phyloP scores from a whole-genome alignment of 257 asterid genomes.

The Thymus quinquecostatus region DNA sequence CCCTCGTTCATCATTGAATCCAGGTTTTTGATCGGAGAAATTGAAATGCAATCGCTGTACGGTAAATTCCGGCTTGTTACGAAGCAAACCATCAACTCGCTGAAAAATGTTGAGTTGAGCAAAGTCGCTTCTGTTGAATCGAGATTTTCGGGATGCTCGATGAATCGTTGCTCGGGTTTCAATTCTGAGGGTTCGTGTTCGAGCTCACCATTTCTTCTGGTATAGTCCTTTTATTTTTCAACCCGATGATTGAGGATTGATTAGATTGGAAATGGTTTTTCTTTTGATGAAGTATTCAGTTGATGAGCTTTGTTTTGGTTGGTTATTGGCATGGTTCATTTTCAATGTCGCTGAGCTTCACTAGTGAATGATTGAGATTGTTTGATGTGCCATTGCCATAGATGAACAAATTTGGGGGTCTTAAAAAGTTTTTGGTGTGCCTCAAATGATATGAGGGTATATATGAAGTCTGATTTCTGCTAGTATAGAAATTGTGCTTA shows the following conservation, averaged over 20 bases:
- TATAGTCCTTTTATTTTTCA: conserved; percentile 19
- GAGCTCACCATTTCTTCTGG: conserved; percentile 36
- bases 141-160: conserved; percentile 27
- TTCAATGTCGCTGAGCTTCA: neutral
- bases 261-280: neutral
- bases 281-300: neutral
- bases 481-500: conserved; percentile 1
- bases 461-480: neutral
- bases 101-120: conserved; percentile 38
- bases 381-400: neutral
- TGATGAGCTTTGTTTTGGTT: conserved; percentile 16
- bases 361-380: neutral
- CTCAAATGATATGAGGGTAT: neutral
- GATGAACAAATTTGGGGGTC: neutral
- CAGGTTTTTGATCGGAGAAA: conserved; percentile 35
- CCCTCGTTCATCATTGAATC: neutral
- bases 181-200: conserved; percentile 28
- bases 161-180: conserved; percentile 29
- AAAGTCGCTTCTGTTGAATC: conserved; percentile 29
- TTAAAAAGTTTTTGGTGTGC: neutral
- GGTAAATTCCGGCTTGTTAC: conserved; percentile 46
- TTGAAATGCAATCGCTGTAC: conserved; percentile 55
- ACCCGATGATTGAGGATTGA: neutral
- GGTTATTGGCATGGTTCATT: conserved; percentile 4
- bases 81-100: conserved; percentile 39